These are phyloP conservation scores for Fusarium sp. DNA, from an alignment of 2,329 filamentous ascomycete genomes.

Conservation along the genomic window DNA sequence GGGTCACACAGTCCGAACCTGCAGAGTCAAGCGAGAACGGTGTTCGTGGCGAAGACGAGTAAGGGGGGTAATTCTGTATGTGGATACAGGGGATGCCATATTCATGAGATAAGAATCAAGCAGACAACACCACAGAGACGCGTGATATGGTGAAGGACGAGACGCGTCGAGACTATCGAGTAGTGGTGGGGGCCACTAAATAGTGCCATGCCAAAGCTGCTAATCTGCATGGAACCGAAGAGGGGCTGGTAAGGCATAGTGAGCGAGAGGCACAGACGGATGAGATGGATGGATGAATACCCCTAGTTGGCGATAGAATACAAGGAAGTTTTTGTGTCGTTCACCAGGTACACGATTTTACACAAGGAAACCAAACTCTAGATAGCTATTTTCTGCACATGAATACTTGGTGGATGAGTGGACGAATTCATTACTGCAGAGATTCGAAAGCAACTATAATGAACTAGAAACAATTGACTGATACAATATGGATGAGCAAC, in stretches of 20 bases:
- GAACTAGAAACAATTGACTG: too few relatives aligned
- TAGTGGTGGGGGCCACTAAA: slow-evolving; percentile 25
- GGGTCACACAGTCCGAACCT: slow-evolving; percentile 38
- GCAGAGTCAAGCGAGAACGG: slow-evolving; percentile 28
- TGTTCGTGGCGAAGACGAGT: slow-evolving; percentile 35
- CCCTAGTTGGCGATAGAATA: slow-evolving; percentile 19
- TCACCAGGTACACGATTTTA: neutral
- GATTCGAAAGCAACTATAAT: neutral
- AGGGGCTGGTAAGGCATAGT: slow-evolving; percentile 13
- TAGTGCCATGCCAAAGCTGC: slow-evolving; percentile 7
- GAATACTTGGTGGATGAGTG: neutral
- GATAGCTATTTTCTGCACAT: neutral
- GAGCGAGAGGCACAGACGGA: slow-evolving; percentile 6
- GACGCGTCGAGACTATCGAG: slow-evolving; percentile 33
- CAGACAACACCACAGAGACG: slow-evolving; percentile 44
- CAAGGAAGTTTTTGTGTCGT: slow-evolving; percentile 7
- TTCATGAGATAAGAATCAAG: slow-evolving; percentile 20
- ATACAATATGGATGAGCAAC: too few relatives aligned
- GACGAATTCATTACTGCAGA: neutral
- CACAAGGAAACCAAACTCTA: slow-evolving; percentile 1
- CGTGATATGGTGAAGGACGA: slow-evolving; percentile 40
- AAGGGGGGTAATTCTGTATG: slow-evolving; percentile 21
- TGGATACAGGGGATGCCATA: slow-evolving; percentile 30
- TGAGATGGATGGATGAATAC: slow-evolving; percentile 42
- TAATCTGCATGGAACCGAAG: slow-evolving; percentile 38